Conservation (phyloP, 2,329 filamentous ascomycete genomes). For the Cladosporium sphaerospermum region DNA sequence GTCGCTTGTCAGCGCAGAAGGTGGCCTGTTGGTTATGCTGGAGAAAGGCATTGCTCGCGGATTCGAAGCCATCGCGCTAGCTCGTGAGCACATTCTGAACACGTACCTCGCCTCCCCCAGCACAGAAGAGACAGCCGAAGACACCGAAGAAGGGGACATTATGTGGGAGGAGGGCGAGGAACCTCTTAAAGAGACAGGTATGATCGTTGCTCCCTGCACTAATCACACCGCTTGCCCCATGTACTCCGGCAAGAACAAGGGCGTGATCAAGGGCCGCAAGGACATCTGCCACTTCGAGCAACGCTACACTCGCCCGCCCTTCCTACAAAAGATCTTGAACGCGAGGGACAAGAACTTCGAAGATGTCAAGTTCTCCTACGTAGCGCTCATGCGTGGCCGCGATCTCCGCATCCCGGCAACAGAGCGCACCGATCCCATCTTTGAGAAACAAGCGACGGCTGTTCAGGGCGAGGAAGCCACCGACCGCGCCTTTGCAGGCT, state of each 20-base stretch:
- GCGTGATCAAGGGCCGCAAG: conserved; percentile 66
- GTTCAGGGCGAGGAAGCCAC: conserved; percentile 53
- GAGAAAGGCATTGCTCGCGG: conserved; percentile 89
- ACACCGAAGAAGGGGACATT: conserved; percentile 31
- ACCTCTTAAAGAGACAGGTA: conserved; percentile 48
- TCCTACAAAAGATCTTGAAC: conserved; percentile 70
- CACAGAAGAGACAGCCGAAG: conserved; percentile 29
- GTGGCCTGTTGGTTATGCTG: conserved; percentile 77
- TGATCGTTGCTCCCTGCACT: conserved; percentile 67
- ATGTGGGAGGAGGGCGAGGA: conserved; percentile 16
- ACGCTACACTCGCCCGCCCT: conserved; percentile 76
- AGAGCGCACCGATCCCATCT: conserved; percentile 20
- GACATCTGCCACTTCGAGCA: conserved; percentile 91
- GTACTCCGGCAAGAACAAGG: conserved; percentile 59
- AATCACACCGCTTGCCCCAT: conserved; percentile 86
- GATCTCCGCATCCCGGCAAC: conserved; percentile 42
- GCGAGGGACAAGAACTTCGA: conserved; percentile 72
- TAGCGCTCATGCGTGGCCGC: conserved; percentile 75
- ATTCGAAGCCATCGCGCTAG: conserved; percentile 85
- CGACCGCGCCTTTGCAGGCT: conserved; percentile 65
- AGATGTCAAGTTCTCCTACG: conserved; percentile 83
- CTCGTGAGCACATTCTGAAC: conserved; percentile 70
- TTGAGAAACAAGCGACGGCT: conserved; percentile 25
- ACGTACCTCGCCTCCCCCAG: conserved; percentile 64
- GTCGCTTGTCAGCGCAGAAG: conserved; percentile 74